Evolutionary conservation across 1,284 basidiomycete species (phyloP).

Genomic region (Sporisorium sorghi): DNA sequence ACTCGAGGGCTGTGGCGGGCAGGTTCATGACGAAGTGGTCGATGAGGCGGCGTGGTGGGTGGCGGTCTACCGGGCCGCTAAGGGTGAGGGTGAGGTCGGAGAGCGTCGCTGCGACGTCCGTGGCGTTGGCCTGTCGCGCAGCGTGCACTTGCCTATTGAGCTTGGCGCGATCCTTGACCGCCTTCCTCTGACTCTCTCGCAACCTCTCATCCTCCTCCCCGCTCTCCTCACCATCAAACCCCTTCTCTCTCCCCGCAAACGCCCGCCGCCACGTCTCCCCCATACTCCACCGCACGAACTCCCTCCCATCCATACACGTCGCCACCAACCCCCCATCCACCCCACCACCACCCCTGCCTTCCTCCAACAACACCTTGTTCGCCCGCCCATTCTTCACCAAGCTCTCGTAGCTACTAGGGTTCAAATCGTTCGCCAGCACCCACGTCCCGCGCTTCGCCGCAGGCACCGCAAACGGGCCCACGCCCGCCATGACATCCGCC

Average conservation of each 20-base stretch:
- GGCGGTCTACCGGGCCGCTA: slow-evolving; percentile 8
- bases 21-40: slow-evolving; percentile 97
- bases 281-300: slow-evolving; percentile 51
- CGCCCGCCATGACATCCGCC: slow-evolving; percentile 95
- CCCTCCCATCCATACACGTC: slow-evolving; percentile 58
- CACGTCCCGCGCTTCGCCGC: slow-evolving; percentile 82
- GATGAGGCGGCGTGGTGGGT: slow-evolving; percentile 33
- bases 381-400: slow-evolving; percentile 70
- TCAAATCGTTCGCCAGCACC: slow-evolving; percentile 93
- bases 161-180: slow-evolving; percentile 29
- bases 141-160: slow-evolving; percentile 14
- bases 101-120: background rate
- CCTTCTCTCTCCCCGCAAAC: slow-evolving; percentile 37
- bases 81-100: background rate
- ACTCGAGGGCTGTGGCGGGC: slow-evolving; percentile 88
- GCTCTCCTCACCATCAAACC: slow-evolving; percentile 19
- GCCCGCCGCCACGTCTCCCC: slow-evolving; percentile 43
- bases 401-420: slow-evolving; percentile 86
- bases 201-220: slow-evolving; percentile 32
- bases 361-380: slow-evolving; percentile 53
- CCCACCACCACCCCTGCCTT: slow-evolving; percentile 3
- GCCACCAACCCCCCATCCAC: slow-evolving; percentile 33
- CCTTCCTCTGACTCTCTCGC: slow-evolving; percentile 14
- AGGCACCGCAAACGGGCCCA: slow-evolving; percentile 95
- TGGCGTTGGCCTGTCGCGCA: slow-evolving; percentile 3